Evolutionary conservation across 2,329 filamentous ascomycete genomes (phyloP).

Genomic region (Parasarocladium wereldwijsianum): DNA sequence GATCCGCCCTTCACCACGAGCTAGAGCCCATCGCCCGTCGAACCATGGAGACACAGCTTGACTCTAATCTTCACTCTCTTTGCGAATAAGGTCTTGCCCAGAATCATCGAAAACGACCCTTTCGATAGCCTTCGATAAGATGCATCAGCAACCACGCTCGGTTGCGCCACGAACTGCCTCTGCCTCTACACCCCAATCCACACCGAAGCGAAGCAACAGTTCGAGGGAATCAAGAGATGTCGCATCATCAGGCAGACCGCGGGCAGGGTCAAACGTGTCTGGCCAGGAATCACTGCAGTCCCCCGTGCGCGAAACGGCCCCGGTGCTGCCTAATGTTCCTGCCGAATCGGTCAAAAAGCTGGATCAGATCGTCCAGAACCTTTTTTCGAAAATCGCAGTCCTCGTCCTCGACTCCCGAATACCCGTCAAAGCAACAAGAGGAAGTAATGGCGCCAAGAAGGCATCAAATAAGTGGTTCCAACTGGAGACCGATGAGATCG

Average conservation of each 20-base stretch:
- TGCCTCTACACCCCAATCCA: slow-evolving; percentile 56
- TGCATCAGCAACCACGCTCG: slow-evolving; percentile 83
- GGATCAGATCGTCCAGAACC: slow-evolving; percentile 92
- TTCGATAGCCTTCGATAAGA: slow-evolving; percentile 20
- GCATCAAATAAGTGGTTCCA: slow-evolving; percentile 95
- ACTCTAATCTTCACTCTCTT: slow-evolving; percentile 2
- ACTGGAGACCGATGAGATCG: slow-evolving; percentile 83
- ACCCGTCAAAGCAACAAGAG: slow-evolving; percentile 40
- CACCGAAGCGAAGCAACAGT: slow-evolving; percentile 59
- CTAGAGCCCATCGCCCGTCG: no score
- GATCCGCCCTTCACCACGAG: no score
- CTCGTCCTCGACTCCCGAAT: slow-evolving; percentile 72
- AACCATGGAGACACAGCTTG: slow-evolving; percentile 4
- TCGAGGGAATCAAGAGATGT: slow-evolving; percentile 42
- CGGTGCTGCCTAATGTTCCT: slow-evolving; percentile 31
- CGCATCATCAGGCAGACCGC: slow-evolving; percentile 21
- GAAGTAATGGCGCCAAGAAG: slow-evolving; percentile 32
- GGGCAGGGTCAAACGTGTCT: slow-evolving; percentile 27
- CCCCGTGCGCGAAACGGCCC: slow-evolving; percentile 29
- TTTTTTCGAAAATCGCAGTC: slow-evolving; percentile 76
- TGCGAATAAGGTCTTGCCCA: no score
- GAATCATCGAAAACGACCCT: slow-evolving; percentile 1
- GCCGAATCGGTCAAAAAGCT: slow-evolving; percentile 63
- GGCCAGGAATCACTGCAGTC: slow-evolving; percentile 27
- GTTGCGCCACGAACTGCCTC: slow-evolving; percentile 60